These are phyloP conservation scores for Zoysia pacifica DNA, from an alignment of 176 grass and related monocot species.

Conservation along the genomic window DNA sequence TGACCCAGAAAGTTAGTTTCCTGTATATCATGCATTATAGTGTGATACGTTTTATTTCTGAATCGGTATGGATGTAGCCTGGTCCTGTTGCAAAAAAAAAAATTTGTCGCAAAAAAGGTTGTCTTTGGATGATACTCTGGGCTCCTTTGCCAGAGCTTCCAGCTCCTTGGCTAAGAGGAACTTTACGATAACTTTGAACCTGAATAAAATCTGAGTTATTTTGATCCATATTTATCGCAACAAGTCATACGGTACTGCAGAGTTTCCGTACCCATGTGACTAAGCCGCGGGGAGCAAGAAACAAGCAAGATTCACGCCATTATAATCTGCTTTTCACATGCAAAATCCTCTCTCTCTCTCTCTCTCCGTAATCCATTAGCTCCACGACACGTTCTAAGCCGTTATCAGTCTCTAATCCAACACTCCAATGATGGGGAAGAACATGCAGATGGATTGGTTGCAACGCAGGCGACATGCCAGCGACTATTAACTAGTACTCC, in stretches of 20 bases:
- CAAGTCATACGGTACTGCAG: background rate
- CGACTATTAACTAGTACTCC: background rate
- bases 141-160: background rate
- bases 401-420: background rate
- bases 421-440: constrained; percentile 34
- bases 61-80: background rate
- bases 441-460: constrained; percentile 23
- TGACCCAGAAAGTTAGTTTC: background rate
- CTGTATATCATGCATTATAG: background rate
- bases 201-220: background rate
- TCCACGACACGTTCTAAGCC: constrained; percentile 22
- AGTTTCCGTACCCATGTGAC: background rate
- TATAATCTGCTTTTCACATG: background rate
- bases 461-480: background rate
- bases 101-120: background rate
- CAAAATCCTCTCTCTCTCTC: background rate
- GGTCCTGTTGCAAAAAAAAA: no score
- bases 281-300: background rate
- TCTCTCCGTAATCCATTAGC: background rate
- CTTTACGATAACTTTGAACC: background rate
- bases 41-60: background rate
- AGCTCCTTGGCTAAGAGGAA: background rate
- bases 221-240: background rate
- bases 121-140: background rate
- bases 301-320: background rate